Conservation (phyloP, 129 eudicot species). For the Oenanthe sinensis region DNA sequence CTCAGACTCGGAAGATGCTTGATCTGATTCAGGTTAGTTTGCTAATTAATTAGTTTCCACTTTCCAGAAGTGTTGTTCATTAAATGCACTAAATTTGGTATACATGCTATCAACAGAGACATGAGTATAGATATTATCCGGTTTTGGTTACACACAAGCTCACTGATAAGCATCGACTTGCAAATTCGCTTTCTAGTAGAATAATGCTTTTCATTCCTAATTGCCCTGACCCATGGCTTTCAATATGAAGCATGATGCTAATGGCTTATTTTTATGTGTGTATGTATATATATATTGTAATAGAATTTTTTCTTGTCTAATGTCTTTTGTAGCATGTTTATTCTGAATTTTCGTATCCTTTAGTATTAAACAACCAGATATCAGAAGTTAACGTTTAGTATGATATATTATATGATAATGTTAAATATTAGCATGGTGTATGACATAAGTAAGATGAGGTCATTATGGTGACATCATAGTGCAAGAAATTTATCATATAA, state of each 20-base stretch:
- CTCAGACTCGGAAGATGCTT: constrained; percentile 96
- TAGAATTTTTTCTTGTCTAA: not conserved
- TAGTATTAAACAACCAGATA: not conserved
- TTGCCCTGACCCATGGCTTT: not conserved
- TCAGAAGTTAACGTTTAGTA: not conserved
- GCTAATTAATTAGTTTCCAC: not conserved
- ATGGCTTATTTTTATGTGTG: not conserved
- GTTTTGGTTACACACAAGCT: not conserved
- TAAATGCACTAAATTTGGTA: not conserved
- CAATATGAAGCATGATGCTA: not conserved
- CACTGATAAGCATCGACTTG: not conserved
- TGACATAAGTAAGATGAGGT: no score
- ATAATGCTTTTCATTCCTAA: not conserved
- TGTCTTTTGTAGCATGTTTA: not conserved
- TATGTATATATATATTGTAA: not conserved
- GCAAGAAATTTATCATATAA: no score
- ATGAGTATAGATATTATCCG: not conserved
- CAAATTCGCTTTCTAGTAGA: not conserved
- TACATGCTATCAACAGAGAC: not conserved
- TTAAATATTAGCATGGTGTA: no score
- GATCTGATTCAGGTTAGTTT: constrained; percentile 67
- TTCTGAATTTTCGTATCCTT: not conserved
- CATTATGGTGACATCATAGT: no score
- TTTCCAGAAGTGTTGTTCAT: not conserved
- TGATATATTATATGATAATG: not conserved